Conservation (phyloP, 129 eudicot species). For the Tagetes erecta region DNA sequence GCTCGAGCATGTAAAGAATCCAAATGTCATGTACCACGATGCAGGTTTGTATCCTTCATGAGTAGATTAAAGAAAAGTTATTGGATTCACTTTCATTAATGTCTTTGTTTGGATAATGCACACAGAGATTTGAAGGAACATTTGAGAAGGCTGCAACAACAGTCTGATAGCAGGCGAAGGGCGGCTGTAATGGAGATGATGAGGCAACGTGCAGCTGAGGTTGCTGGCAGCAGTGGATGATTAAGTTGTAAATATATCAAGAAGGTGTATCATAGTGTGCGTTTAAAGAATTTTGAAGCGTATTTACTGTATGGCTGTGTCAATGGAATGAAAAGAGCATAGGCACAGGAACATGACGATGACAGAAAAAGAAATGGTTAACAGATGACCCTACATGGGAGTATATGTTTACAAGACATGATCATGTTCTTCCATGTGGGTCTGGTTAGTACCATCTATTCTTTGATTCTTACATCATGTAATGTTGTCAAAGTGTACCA, state of each 20-base stretch:
- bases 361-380: conserved; percentile 22
- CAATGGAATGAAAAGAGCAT: conserved; percentile 16
- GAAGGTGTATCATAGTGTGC: conserved; percentile 15
- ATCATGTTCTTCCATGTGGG: conserved; percentile 12
- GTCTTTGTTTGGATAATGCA: conserved; percentile 5
- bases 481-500: conserved; percentile 27
- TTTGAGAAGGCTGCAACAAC: conserved; percentile 79
- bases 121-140: conserved; percentile 86
- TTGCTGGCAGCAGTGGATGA: conserved; percentile 53
- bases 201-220: conserved; percentile 97
- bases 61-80: background rate
- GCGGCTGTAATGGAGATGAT: conserved; percentile 98
- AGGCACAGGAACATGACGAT: conserved; percentile 25
- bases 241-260: conserved; percentile 37
- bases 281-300: conserved; percentile 22
- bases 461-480: conserved; percentile 30
- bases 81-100: background rate
- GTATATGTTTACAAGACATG: background rate
- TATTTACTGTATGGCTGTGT: conserved; percentile 19
- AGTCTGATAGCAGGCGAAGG: conserved; percentile 82
- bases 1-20: conserved; percentile 96
- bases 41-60: conserved; percentile 59
- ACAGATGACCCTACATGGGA: conserved; percentile 14
- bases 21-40: conserved; percentile 83
- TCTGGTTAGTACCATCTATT: conserved; percentile 30